Base-by-base conservation (phyloP, 768 basidiomycete genomes). In the Heimioporus sp. region DNA sequence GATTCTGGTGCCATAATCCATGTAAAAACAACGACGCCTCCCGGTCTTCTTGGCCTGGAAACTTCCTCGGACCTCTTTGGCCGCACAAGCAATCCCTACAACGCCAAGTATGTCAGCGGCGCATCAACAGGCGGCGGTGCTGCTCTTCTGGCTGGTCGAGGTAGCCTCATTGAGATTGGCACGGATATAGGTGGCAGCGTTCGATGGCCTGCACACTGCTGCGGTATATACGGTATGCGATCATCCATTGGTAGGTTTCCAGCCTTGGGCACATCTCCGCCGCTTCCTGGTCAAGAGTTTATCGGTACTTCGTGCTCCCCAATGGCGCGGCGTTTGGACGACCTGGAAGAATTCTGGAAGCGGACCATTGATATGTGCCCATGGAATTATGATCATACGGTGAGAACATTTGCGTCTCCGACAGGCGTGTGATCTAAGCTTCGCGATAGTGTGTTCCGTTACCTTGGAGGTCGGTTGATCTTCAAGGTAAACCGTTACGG, bases 91-190 rank as follows among this genome's bases (percentile, higher is more conserved):
- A 81, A 81, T 58, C 80, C 80, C 0, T 73, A 76, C 62, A 77
- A 78, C 50, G 52, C 64, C 5, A 66, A 69, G 8, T 73, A 69
- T 47, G 64, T 60, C 1, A 70, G 72, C 11, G 80, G 80, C 5
- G 80, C 76, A 21, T 80, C 79, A 0, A 77, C 77, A 0, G 80
- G 80, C 24, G 80, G 80, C 7, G 80, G 80, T 19, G 73, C 66
- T 2, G 78, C 80, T 9, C 67, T 81, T 17, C 60, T 81, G 4
- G 79, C 80, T 0, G 62, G 66, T 34, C 71, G 72, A 11, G 80
- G 80, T 10, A 66, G 68, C 20, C 63, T 72, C 17, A 62, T 81
- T 51, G 80, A 79, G 43, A 66, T 80, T 30, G 70, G 74, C 8
- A 74, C 78, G 6, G 80, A 81, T 53, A 60, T 80, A 16, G 80